Percentiles rank a stretch among this genome's conserved stretches.
phyloP scores from a whole-genome alignment of 139 green algal genomes.

The Trebouxia sp. region DNA sequence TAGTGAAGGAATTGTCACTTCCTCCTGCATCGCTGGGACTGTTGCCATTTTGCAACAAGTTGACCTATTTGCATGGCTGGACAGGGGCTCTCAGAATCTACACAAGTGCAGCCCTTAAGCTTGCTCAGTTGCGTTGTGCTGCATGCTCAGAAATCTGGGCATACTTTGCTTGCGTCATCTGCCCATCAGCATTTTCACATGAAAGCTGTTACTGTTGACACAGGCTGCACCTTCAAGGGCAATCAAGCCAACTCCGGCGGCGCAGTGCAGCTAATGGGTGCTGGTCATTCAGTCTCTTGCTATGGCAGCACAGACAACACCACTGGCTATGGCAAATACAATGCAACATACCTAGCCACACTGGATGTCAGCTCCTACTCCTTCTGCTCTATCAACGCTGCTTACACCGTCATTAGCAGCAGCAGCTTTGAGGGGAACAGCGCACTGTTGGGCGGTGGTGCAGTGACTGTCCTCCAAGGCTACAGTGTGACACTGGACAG shows the following conservation, averaged over 20 bases:
- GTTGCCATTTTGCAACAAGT: too few relatives aligned
- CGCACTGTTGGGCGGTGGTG: not conserved
- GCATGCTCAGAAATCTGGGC: too few relatives aligned
- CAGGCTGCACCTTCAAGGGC: not conserved
- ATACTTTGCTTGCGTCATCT: too few relatives aligned
- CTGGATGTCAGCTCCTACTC: not conserved
- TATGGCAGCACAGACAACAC: not conserved
- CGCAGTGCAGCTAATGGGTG: not conserved
- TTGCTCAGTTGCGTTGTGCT: too few relatives aligned
- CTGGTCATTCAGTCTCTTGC: not conserved
- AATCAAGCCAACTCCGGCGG: conserved; percentile 18
- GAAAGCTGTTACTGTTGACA: too few relatives aligned
- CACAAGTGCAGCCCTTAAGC: too few relatives aligned
- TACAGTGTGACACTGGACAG: conserved; percentile 1
- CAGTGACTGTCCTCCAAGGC: not conserved
- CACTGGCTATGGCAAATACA: not conserved
- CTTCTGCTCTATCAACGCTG: not conserved
- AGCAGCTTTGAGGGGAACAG: conserved; percentile 10
- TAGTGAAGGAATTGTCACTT: too few relatives aligned
- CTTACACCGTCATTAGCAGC: not conserved
- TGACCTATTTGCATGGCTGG: too few relatives aligned
- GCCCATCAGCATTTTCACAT: too few relatives aligned
- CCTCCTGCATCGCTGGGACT: too few relatives aligned
- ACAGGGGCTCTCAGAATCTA: too few relatives aligned
- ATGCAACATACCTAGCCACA: conserved; percentile 16